Base-by-base conservation (phyloP, 75 land plant species). In the Pinus tabuliformis region DNA sequence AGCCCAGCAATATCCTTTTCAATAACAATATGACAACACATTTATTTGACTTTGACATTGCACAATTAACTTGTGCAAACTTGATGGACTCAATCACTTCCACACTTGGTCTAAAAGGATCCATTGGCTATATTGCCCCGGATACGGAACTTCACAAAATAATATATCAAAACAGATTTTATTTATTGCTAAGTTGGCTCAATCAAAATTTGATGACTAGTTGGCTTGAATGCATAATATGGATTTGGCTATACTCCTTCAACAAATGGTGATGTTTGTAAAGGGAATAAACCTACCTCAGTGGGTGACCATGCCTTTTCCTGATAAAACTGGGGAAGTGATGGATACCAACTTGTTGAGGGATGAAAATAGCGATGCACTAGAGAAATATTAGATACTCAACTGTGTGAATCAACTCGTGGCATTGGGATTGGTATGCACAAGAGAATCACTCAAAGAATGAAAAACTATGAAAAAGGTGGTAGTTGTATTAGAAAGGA, bases 1-100 rank as follows among this genome's bases (percentile, higher is more conserved):
- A 79, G 68, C 81, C 81, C 9, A 52, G 49, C 59, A 79, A 79
- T 79, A 39, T 79, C 4, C 79, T 79, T 79, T 22, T 79, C 16
- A 79, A 79, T 57, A 12, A 3, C 5, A 28, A 76, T 21, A 56
- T 79, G 77, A 76, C 60, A 36, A 70, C 79, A 3, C 58, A 77
- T n/a, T 21, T 79, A 54, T 58, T 70, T 39, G 81, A 79, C 36
- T 62, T 79, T 76, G 81, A 70, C 30, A 75, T 79, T 59, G 79
- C 81, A 45, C 14, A 13, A 13, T 36, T 75, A 21, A 59, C 36
- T 1, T n/a, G 5, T 58, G 62, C n/a, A 33, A 33, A 28, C 16
- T 33, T 42, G 7, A n/a, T 49, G 17, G 58, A 72, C 24, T 72
- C 73, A 7, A 18, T 54, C 16, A 54, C 17, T 72, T 72, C 73